Percentiles rank a stretch among this genome's conserved stretches.
Evolutionary conservation across 148 eudicot species (phyloP).

Genomic region (Linanthus parryae): DNA sequence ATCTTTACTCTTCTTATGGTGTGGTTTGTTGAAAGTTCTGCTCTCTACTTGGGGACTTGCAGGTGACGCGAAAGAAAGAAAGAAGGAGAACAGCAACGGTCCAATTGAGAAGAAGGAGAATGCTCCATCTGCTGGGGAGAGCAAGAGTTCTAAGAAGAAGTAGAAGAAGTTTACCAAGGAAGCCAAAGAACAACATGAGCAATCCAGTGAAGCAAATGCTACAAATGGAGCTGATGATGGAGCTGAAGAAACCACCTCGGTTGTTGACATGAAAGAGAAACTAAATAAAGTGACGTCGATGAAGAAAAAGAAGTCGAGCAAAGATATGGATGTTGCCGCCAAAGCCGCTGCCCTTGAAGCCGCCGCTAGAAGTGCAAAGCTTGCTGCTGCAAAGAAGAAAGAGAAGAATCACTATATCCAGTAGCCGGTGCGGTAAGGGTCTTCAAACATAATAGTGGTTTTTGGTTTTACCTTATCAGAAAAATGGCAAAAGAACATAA

Average conservation of each 20-base stretch:
- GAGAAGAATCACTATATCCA: conserved; percentile 99
- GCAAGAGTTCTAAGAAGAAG: conserved; percentile 84
- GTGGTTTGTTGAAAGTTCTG: neutral
- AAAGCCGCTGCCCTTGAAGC: conserved; percentile 89
- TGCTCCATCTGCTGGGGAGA: conserved; percentile 58
- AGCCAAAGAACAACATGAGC: conserved; percentile 56
- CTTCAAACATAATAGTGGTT: too few species aligned
- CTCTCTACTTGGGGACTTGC: neutral
- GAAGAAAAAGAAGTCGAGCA: conserved; percentile 88
- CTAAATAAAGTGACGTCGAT: conserved; percentile 65
- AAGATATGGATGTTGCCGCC: conserved; percentile 80
- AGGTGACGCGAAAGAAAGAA: conserved; percentile 56
- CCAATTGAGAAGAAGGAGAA: conserved; percentile 56
- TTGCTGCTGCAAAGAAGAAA: conserved; percentile 98
- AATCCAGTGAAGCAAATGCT: conserved; percentile 39
- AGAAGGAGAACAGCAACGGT: conserved; percentile 38
- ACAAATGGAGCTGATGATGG: neutral
- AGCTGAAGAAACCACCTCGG: conserved; percentile 41
- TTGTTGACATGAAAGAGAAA: conserved; percentile 77
- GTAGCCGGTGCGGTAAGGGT: conserved; percentile 77
- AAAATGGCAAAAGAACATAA: too few species aligned
- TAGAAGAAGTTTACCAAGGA: conserved; percentile 74
- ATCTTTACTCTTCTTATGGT: too few species aligned
- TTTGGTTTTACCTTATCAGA: too few species aligned
- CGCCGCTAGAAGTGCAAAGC: conserved; percentile 84